phyloP scores from a whole-genome alignment of 805 yeast species.

The Wickerhamomyces hampshirensis region DNA sequence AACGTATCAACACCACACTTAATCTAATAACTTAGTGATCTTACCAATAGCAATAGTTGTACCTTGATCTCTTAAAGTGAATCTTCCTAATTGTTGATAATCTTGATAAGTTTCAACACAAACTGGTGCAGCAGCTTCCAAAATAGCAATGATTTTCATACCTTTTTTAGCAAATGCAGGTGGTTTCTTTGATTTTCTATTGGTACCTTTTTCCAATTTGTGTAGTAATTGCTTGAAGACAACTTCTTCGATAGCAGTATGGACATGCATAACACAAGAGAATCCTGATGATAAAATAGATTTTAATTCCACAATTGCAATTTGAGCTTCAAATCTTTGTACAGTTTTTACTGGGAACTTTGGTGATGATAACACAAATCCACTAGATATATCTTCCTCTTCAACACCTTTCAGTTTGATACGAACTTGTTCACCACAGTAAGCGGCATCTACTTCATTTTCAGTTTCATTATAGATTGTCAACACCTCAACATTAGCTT shows the following conservation, averaged over 20 bases:
- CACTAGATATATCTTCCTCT: constrained; percentile 91
- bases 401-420: constrained; percentile 91
- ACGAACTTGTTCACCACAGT: constrained; percentile 96
- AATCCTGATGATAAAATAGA: constrained; percentile 93
- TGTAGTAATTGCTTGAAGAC: constrained; percentile 76
- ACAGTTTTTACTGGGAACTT: constrained; percentile 88
- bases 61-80: constrained; percentile 98
- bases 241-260: constrained; percentile 97
- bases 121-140: constrained; percentile 82
- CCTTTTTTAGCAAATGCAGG: constrained; percentile 99
- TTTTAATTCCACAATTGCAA: constrained; percentile 94
- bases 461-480: constrained; percentile 93
- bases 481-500: constrained; percentile 73
- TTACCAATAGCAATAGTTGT: constrained; percentile 98
- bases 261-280: constrained; percentile 98
- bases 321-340: constrained; percentile 88
- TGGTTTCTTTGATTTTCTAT: constrained; percentile 92
- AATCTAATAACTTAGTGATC: constrained; percentile 78
- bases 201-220: constrained; percentile 93
- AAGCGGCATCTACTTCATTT: constrained; percentile 84
- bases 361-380: constrained; percentile 85
- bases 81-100: constrained; percentile 95
- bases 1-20: constrained; percentile 1
- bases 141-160: constrained; percentile 92
- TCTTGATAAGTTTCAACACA: constrained; percentile 91